Evolutionary conservation across 306 rosid species (phyloP), one percentile per base, ranked within the genome.

Genomic region (Oxytropis ochrocephala): DNA sequence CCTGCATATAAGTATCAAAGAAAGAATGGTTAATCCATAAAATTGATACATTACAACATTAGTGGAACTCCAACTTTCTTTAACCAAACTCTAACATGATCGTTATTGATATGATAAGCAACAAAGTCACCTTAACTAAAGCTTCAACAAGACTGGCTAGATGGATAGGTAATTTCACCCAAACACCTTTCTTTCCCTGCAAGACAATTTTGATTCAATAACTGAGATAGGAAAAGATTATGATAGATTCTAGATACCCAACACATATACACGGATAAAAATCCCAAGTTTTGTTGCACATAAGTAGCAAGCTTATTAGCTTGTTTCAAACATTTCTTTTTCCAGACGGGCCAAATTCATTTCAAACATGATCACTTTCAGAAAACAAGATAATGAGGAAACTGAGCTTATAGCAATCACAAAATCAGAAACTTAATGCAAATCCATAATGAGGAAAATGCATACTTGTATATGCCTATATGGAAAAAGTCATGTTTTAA

Each of bases 171-270:
- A 92, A 38, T 76, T 86, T 92, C 67, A 92, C 43, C 98, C 95
- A 89, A 53, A 89, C 82, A 3, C 96, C 91, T 72, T 72, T 89
- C 84, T 83, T 87, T 0, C 92, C 91, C 98, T 92, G 72, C 77
- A 82, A 13, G 75, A 73, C 24, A 76, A 54, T 42, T 64, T 44
- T 60, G 72, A 61, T 36, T 51, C 49, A 72, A 8, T 71, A 66
- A 57, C 35, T 59, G 61, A 33, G 51, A 57, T 33, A 46, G 71
- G 58, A 6, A n/a, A 33, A 70, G 5, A 47, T 18, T 58, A 44
- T 48, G 21, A 10, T 33, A 17, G 54, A 42, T 33, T 71, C 64
- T 16, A 59, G 12, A 43, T 50, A 65, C 51, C 19, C 39, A 36
- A 32, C 38, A 38, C 13, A 7, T 21, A 64, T 32, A 29, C 19